Percentiles rank a stretch among this genome's conserved stretches.
phyloP scores from a whole-genome alignment of 371 early-diverging fungal genomes.

The Mortierella sp. region DNA sequence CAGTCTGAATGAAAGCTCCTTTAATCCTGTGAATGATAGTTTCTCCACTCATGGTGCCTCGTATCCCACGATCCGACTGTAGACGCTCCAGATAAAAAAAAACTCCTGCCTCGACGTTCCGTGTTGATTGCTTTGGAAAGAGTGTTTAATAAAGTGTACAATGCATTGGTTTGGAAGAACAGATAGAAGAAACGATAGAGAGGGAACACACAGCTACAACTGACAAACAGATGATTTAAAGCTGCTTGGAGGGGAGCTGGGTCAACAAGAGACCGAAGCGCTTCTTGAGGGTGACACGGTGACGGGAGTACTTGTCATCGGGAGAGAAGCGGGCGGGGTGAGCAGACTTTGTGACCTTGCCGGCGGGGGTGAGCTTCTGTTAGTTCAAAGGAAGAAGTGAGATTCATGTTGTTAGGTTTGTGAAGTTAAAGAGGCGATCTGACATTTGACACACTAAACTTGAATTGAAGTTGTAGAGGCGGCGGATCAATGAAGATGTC shows the following conservation, averaged over 20 bases:
- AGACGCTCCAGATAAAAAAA: neutral
- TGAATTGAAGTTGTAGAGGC: neutral
- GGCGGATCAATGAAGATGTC: neutral
- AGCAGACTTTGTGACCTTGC: conserved; percentile 92
- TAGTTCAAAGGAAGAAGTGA: neutral
- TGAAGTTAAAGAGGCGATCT: neutral
- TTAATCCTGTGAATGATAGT: no score
- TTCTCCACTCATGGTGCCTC: no score
- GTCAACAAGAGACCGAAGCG: conserved; percentile 92
- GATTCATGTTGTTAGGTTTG: no score
- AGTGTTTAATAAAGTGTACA: conserved; percentile 26
- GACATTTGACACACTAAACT: neutral
- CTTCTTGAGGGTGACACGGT: conserved; percentile 97
- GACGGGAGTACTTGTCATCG: conserved; percentile 98
- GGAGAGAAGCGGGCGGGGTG: conserved; percentile 99
- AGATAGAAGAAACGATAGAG: neutral
- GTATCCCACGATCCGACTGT: no score
- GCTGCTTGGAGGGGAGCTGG: conserved; percentile 70
- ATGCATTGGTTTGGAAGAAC: conserved; percentile 7
- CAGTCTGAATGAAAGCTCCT: no score
- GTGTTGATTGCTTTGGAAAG: neutral
- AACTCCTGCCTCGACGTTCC: neutral
- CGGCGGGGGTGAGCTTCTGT: conserved; percentile 87
- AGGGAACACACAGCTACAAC: neutral
- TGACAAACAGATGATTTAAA: conserved; percentile 17